Evolutionary conservation across 2,329 filamentous ascomycete genomes (phyloP), one percentile per base, ranked within the genome.

Genomic region (Aotearoamyces nothofagi): DNA sequence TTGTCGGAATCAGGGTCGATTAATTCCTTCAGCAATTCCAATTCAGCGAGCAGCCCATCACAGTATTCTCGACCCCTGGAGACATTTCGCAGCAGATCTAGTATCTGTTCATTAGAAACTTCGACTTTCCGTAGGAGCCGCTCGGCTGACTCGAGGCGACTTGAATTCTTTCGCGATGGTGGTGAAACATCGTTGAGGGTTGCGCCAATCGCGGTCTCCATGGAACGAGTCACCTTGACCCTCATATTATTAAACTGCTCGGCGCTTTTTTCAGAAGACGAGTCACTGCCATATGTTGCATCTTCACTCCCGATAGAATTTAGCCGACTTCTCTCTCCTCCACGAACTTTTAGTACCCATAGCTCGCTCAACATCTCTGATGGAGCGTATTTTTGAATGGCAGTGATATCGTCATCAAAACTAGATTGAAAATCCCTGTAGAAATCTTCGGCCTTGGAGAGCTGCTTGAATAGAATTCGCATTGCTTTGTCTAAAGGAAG

Each of bases 401-500:
- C 11, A 1, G 15, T 9, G 7, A 41, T 27, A 11, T 43, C 42
- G 4, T n/a, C 20, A n/a, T 42, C 33, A 19, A 32, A 44, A 3
- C 31, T 27, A n/a, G 17, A 17, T 11, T 33, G 24, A 15, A 47
- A 41, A 9, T 29, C 22, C 5, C 30, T 34, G 32, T 43, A 45
- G 26, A 40, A 39, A 6, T 29, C 17, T 10, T 37, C 37, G 3
- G 42, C 36, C 11, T 40, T 33, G 10, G 24, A 30, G 5, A 47
- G 23, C 2, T 38, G 33, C 4, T 19, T 24, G 26, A 31, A 28
- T 5, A 44, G 28, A 17, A 33, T 33, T 5, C 24, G 24, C 23
- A 37, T 32, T 9, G 40, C 40, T 15, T 27, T 25, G 15, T 27
- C 26, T 24, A 42, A 38, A 12, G 32, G 17, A n/a, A n/a, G n/a